Percentiles rank a stretch among this genome's conserved stretches.
Evolutionary conservation across 768 basidiomycete species (phyloP).

Genomic region (Daedalea quercina): DNA sequence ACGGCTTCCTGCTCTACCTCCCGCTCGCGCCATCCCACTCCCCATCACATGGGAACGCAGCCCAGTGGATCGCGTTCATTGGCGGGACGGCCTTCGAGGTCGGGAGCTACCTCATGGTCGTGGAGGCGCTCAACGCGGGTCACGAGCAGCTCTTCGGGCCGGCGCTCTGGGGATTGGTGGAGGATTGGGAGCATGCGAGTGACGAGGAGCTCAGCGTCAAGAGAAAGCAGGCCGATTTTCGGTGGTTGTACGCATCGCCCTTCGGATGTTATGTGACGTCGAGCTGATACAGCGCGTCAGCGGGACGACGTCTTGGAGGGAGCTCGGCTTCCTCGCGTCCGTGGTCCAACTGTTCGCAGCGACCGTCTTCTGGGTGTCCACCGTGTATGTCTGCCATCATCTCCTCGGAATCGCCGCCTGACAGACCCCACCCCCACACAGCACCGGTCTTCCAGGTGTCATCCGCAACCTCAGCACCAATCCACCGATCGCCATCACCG

Average conservation of each 20-base stretch:
- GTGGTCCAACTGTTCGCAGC: slow-evolving; percentile 49
- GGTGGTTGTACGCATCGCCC: slow-evolving; percentile 22
- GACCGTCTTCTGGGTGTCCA: slow-evolving; percentile 52
- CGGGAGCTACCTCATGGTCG: slow-evolving; percentile 44
- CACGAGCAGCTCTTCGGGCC: slow-evolving; percentile 33
- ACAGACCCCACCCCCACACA: slow-evolving; percentile 4
- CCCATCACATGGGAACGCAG: slow-evolving; percentile 17
- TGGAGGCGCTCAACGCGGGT: slow-evolving; percentile 48
- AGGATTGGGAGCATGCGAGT: slow-evolving; percentile 5
- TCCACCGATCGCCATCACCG: slow-evolving; percentile 26
- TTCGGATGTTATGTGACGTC: slow-evolving; percentile 11
- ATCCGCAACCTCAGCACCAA: slow-evolving; percentile 24
- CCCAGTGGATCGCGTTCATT: slow-evolving; percentile 44
- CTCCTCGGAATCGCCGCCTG: background rate
- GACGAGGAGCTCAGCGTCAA: background rate
- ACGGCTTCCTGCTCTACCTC: slow-evolving; percentile 48
- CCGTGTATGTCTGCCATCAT: slow-evolving; percentile 11
- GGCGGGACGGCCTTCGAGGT: slow-evolving; percentile 58
- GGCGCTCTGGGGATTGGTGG: slow-evolving; percentile 19
- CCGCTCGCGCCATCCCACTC: slow-evolving; percentile 28
- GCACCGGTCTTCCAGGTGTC: slow-evolving; percentile 36
- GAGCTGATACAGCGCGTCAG: slow-evolving; percentile 1
- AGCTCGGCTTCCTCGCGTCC: slow-evolving; percentile 43
- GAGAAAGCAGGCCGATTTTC: slow-evolving; percentile 5
- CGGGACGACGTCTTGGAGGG: slow-evolving; percentile 23